Evolutionary conservation across 2,329 filamentous ascomycete genomes (phyloP).

Genomic region (Endocalyx cinctus): DNA sequence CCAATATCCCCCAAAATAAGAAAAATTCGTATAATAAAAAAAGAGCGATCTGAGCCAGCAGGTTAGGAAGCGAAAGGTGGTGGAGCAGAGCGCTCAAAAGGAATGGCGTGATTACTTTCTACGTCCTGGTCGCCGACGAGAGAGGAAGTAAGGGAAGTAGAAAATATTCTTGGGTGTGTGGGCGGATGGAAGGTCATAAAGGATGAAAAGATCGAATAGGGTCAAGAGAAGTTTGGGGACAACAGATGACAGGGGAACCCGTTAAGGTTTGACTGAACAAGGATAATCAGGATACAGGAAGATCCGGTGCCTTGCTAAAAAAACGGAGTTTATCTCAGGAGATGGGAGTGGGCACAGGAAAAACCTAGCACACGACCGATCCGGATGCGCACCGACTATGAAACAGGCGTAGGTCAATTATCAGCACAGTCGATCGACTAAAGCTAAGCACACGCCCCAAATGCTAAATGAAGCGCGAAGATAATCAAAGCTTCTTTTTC

Average conservation of each 20-base stretch:
- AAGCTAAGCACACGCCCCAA: too few relatives aligned
- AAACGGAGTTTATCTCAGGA: constrained; percentile 12
- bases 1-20: constrained; percentile 21
- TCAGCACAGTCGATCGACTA: too few relatives aligned
- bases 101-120: constrained; percentile 35
- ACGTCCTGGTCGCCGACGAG: constrained; percentile 39
- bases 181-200: constrained; percentile 36
- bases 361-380: too few relatives aligned
- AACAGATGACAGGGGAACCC: constrained; percentile 4
- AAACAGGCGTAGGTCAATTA: too few relatives aligned
- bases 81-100: constrained; percentile 31
- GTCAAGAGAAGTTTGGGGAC: constrained; percentile 12
- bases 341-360: too few relatives aligned
- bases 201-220: constrained; percentile 18
- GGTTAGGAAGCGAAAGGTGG: constrained; percentile 39
- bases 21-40: constrained; percentile 34
- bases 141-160: constrained; percentile 27
- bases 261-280: too few relatives aligned
- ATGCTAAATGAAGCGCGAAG: too few relatives aligned
- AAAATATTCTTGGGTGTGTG: constrained; percentile 20
- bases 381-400: constrained; percentile 36
- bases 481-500: too few relatives aligned
- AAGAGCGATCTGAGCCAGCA: constrained; percentile 59
- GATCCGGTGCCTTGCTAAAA: constrained; percentile 16
- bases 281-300: constrained; percentile 20